Evolutionary conservation across 140 eudicot genomes (phyloP).

Genomic region (Flaveria floridana): DNA sequence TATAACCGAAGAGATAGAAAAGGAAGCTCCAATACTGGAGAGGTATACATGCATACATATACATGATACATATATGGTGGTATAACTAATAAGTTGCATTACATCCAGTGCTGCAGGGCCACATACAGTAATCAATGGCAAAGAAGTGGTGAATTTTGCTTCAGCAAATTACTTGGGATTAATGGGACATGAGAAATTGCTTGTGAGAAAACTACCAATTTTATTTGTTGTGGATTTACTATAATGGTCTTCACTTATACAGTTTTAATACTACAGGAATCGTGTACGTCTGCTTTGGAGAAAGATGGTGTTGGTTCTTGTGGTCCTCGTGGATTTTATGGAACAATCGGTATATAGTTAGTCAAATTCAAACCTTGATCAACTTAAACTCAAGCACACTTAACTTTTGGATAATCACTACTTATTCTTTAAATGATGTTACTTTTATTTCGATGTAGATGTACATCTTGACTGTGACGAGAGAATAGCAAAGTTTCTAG

Average conservation of each 20-base stretch:
- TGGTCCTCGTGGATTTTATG: constrained; percentile 98
- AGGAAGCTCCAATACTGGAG: too few relatives aligned
- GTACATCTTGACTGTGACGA: constrained; percentile 97
- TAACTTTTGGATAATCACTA: background rate
- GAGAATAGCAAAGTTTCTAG: constrained; percentile 76
- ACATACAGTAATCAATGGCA: too few relatives aligned
- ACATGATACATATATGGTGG: too few relatives aligned
- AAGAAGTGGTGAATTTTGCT: constrained; percentile 85
- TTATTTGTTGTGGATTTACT: background rate
- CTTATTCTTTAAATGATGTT: background rate
- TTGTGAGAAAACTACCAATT: constrained; percentile 46
- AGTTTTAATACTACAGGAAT: constrained; percentile 49
- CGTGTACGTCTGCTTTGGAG: constrained; percentile 74
- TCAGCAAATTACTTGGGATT: constrained; percentile 93
- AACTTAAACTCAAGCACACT: background rate
- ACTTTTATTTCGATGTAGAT: constrained; percentile 43
- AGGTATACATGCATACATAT: too few relatives aligned
- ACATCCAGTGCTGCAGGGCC: too few relatives aligned
- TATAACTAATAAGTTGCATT: too few relatives aligned
- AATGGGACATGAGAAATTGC: constrained; percentile 68
- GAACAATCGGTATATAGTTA: constrained; percentile 71
- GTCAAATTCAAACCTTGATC: background rate
- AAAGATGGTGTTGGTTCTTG: constrained; percentile 99
- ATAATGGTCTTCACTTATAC: constrained; percentile 15
- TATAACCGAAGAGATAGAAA: too few relatives aligned